Conservation (phyloP, 257 asterid species). For the Schizonepeta tenuifolia region DNA sequence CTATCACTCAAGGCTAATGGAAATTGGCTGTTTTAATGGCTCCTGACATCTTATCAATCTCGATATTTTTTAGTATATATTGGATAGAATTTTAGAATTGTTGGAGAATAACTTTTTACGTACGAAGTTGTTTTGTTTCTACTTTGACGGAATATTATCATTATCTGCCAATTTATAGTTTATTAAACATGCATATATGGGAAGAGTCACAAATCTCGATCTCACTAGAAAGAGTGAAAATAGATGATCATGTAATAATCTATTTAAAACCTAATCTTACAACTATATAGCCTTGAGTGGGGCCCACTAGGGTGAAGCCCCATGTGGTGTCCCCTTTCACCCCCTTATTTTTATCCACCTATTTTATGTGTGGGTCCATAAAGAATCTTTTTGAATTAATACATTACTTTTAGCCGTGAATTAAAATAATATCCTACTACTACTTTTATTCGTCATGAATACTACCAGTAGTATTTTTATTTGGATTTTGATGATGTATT, state of each 20-base stretch:
- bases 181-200: not conserved
- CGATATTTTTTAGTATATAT: too few relatives aligned
- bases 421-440: not conserved
- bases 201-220: not conserved
- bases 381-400: slow-evolving; percentile 44
- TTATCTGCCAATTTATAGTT: not conserved
- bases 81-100: not conserved
- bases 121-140: too few relatives aligned
- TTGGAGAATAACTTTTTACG: not conserved
- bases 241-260: slow-evolving; percentile 12
- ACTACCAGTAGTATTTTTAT: not conserved
- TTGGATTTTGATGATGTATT: not conserved
- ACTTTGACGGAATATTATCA: not conserved
- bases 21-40: too few relatives aligned
- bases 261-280: slow-evolving; percentile 16
- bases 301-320: slow-evolving; percentile 17
- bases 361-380: slow-evolving; percentile 47
- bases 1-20: too few relatives aligned
- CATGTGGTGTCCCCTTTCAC: slow-evolving; percentile 40
- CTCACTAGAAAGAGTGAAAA: not conserved
- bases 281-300: slow-evolving; percentile 11
- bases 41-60: too few relatives aligned
- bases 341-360: slow-evolving; percentile 27
- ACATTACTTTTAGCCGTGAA: slow-evolving; percentile 16
- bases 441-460: not conserved